Conservation (phyloP, 129 eudicot genomes). For the Lonicera japonica region DNA sequence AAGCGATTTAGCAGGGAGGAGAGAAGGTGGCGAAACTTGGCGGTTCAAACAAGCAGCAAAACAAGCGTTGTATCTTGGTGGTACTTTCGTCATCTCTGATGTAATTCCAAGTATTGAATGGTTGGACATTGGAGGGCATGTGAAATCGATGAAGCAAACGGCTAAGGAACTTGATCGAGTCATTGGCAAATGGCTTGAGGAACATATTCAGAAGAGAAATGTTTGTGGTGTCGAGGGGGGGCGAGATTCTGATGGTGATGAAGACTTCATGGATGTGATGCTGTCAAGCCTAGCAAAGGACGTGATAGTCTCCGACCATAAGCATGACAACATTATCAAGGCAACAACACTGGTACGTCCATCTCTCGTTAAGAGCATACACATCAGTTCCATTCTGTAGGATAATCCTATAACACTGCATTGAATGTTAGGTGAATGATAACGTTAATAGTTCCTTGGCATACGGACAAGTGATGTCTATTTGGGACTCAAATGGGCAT, state of each 20-base stretch:
- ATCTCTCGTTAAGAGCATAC: neutral
- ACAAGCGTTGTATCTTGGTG: constrained; percentile 50
- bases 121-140: constrained; percentile 60
- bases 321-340: constrained; percentile 44
- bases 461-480: neutral
- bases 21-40: constrained; percentile 18
- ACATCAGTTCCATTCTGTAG: no score
- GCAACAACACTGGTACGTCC: constrained; percentile 44
- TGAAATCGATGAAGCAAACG: constrained; percentile 43
- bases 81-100: constrained; percentile 52
- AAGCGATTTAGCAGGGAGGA: constrained; percentile 27
- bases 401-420: no score
- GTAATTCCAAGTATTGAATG: constrained; percentile 43
- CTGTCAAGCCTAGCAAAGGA: constrained; percentile 32
- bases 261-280: constrained; percentile 50
- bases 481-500: neutral
- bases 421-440: neutral
- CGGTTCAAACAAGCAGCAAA: constrained; percentile 37
- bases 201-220: constrained; percentile 32
- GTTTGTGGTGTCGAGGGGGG: neutral
- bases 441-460: neutral
- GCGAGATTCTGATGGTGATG: neutral
- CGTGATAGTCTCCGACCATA: constrained; percentile 4
- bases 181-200: constrained; percentile 40
- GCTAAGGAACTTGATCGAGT: constrained; percentile 37